Percentiles rank a stretch among this genome's conserved stretches.
Evolutionary conservation across 208 protist genomes (phyloP).

Genomic region (Leishmania tarentolae): DNA sequence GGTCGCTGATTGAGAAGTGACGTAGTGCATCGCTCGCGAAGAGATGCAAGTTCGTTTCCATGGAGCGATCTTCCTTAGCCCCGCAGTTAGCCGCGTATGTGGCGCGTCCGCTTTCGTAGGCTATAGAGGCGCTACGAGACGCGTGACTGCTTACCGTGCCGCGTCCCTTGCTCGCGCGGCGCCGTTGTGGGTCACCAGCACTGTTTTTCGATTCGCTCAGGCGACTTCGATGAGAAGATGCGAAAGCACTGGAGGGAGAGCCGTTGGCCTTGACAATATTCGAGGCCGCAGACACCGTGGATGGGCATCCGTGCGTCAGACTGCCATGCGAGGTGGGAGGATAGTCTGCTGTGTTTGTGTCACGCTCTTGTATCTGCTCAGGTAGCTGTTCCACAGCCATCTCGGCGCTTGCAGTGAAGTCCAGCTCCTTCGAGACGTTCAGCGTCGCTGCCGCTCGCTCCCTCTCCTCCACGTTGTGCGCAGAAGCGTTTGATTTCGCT

Average conservation of each 20-base stretch:
- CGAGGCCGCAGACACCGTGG: neutral
- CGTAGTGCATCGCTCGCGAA: constrained; percentile 26
- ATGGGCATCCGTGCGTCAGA: constrained; percentile 8
- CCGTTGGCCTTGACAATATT: constrained; percentile 7
- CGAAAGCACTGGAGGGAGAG: constrained; percentile 1
- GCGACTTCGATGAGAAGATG: neutral
- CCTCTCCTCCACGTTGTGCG: constrained; percentile 37
- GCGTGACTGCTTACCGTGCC: constrained; percentile 9
- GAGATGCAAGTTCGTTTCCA: constrained; percentile 18
- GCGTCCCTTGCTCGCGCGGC: constrained; percentile 29
- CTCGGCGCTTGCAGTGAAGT: constrained; percentile 51
- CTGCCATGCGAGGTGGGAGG: neutral
- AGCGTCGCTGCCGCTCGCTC: constrained; percentile 37
- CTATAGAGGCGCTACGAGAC: neutral
- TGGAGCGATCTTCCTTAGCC: constrained; percentile 15
- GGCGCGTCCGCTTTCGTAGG: constrained; percentile 17
- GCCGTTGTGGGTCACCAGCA: constrained; percentile 17
- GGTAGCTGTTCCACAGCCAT: constrained; percentile 12
- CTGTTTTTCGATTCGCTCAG: constrained; percentile 6
- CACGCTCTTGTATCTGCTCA: constrained; percentile 3
- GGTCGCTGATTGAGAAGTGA: constrained; percentile 33
- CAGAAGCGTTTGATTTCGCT: constrained; percentile 34
- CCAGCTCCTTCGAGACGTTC: constrained; percentile 62
- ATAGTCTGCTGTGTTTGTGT: constrained; percentile 7
- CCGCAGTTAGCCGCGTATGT: constrained; percentile 17